Base-by-base conservation (phyloP, 495 filamentous ascomycete species). In the Lophiotrema nucula region DNA sequence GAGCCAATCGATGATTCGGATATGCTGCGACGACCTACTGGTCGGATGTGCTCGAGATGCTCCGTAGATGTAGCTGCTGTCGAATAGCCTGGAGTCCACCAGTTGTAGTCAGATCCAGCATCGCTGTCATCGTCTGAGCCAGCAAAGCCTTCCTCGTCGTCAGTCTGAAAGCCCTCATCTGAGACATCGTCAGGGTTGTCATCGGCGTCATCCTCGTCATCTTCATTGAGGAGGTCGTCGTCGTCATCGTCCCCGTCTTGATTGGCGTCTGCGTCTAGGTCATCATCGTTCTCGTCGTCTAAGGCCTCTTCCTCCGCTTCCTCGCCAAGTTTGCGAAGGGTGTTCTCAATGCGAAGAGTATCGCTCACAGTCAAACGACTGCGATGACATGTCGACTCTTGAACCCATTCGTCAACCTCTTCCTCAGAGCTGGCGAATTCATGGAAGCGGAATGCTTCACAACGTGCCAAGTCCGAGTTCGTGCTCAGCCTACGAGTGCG, bases 111-210 rank as follows among this genome's bases (percentile, higher is more conserved):
- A 25, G 83, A 87, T 26, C 79, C 80, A 54, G 72, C 83, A 66
- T 92, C 89, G 55, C 89, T 89, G 37, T 88, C 86, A 37, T 90
- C 88, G 58, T 96, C 92, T 0, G 89, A 92, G 12, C 87, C 88
- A 39, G 90, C 92, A 67, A 97, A 96, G 2, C 93, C 93, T 59
- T 84, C 84, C 73, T 98, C 93, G 66, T 96, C 90, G 69, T 97
- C 92, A n/a, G 91, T 93, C 62, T 96, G 89, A 56, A 81, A 81
- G 47, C 88, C 84, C 56, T 86, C 83, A 39, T 87, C 81, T 45
- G 86, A 89, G 25, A 83, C 80, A 3, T 79, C 75, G 28, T 74
- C 73, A 19, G 69, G 46, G 72, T 25, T 76, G 10, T 84, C 77
- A 16, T 76, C 80, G 13, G 78, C 77, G 18, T 80, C 78, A 15